Base-by-base conservation (phyloP, 257 asterid genomes). In the Misopates orontium region DNA sequence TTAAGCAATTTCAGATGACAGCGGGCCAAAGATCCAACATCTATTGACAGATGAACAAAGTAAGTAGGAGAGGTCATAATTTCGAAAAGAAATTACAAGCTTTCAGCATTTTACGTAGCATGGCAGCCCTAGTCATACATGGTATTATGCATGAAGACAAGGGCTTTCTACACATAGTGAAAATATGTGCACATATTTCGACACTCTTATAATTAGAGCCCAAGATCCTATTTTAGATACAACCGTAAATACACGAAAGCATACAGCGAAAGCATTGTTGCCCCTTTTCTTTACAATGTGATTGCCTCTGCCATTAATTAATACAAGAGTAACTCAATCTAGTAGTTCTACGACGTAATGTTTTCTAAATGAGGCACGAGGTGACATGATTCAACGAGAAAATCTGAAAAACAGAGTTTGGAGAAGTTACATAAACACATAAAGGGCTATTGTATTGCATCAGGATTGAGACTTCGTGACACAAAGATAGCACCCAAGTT, bases 1-100 rank as follows among this genome's bases (percentile, higher is more conserved):
- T 62, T 22, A n/a, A 56, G 65, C 40, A 40, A 53, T 21, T 19
- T 49, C 39, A 18, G 58, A 58, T 49, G 13, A 51, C 19, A 25
- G 68, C 40, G 20, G 48, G 16, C 45, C 58, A 53, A 65, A 66
- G 72, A 69, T 55, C 54, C 48, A 28, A n/a, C 32, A 39, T 49
- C 58, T 22, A n/a, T 48, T 9, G 23, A 24, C 13, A 18, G 13
- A 24, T 13, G 53, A 10, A 31, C 39, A 52, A 60, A 60, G 49
- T 24, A 18, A 24, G 7, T 21, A 31, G 17, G 57, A 71, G 53
- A 51, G 17, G 55, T 8, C 12, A 1, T 49, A 49, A 49, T 49
- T 1, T 16, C 55, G 19, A 7, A 18, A 5, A 15, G 52, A 57
- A 68, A 12, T 10, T 13, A 19, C 22, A 51, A 10, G 31, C 31